These are phyloP conservation scores for Wickerhamiella dianesei DNA, from an alignment of 805 yeast species.

Conservation along the genomic window DNA sequence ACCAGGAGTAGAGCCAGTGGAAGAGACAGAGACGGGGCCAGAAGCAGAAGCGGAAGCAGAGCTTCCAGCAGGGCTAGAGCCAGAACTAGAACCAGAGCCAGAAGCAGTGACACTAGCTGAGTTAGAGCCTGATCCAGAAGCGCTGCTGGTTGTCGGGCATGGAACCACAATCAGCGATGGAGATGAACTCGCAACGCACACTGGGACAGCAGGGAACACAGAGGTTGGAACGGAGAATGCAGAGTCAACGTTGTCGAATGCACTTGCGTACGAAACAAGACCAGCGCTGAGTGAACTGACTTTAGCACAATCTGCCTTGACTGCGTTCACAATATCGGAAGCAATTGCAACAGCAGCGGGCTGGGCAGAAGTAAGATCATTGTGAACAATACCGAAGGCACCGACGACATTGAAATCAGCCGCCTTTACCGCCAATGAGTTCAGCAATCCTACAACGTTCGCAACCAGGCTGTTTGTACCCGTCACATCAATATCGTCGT, in stretches of 20 bases:
- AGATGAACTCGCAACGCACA: no score
- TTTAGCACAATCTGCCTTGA: slow-evolving; percentile 4
- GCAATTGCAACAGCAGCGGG: slow-evolving; percentile 15
- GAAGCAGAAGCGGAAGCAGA: slow-evolving; percentile 15
- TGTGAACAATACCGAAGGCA: no score
- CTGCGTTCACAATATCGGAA: slow-evolving; percentile 8
- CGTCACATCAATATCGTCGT: slow-evolving; percentile 7
- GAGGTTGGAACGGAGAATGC: no score
- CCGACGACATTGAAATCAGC: no score
- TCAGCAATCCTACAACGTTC: slow-evolving; percentile 11
- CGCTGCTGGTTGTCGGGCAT: no score
- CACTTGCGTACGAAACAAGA: no score
- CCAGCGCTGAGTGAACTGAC: no score
- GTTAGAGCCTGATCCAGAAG: not conserved
- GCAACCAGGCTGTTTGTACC: slow-evolving; percentile 6
- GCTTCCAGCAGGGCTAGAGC: slow-evolving; percentile 13
- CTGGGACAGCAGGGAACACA: no score
- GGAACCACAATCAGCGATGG: slow-evolving; percentile 4
- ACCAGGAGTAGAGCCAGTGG: slow-evolving; percentile 13
- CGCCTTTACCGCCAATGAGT: no score
- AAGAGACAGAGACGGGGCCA: slow-evolving; percentile 10
- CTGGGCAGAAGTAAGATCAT: no score
- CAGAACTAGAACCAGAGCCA: slow-evolving; percentile 16
- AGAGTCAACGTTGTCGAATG: no score
- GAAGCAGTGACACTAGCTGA: slow-evolving; percentile 1